These are phyloP conservation scores for Pythium rhizo-oryzae DNA, from an alignment of 352 stramenopile genomes.

Conservation along the genomic window DNA sequence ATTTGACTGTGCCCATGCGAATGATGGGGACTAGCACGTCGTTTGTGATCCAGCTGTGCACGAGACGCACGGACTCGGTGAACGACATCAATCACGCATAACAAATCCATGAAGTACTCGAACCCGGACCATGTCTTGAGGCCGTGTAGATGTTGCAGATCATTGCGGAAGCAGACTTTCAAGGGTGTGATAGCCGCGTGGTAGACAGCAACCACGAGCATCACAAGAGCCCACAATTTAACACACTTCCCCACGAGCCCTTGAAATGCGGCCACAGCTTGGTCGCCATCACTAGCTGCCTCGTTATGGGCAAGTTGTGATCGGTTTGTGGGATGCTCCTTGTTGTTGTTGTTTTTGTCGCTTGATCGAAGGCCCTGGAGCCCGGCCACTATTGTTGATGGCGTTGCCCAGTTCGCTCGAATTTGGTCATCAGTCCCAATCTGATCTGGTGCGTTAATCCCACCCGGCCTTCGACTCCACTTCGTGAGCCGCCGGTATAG, in stretches of 20 bases:
- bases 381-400: not conserved
- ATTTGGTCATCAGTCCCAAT: no score
- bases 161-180: constrained; percentile 62
- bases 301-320: no score
- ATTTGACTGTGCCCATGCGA: constrained; percentile 8
- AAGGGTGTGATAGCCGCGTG: constrained; percentile 45
- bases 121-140: constrained; percentile 46
- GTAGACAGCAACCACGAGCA: constrained; percentile 54
- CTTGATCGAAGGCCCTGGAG: constrained; percentile 10
- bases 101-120: constrained; percentile 59
- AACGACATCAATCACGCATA: constrained; percentile 49
- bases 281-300: constrained; percentile 6
- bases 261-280: constrained; percentile 43
- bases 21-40: not conserved
- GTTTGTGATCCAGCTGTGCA: constrained; percentile 19
- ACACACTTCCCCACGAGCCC: constrained; percentile 37
- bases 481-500: constrained; percentile 43
- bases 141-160: constrained; percentile 33
- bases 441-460: not conserved
- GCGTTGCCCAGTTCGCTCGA: no score
- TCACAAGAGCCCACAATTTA: constrained; percentile 51
- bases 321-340: constrained; percentile 16
- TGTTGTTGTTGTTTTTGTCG: constrained; percentile 7
- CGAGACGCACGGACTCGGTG: constrained; percentile 35
- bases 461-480: constrained; percentile 23